Percentiles rank a stretch among this genome's conserved stretches.
These are phyloP conservation scores for Bassia scoparia DNA, from an alignment of 148 eudicot genomes.

Conservation along the genomic window DNA sequence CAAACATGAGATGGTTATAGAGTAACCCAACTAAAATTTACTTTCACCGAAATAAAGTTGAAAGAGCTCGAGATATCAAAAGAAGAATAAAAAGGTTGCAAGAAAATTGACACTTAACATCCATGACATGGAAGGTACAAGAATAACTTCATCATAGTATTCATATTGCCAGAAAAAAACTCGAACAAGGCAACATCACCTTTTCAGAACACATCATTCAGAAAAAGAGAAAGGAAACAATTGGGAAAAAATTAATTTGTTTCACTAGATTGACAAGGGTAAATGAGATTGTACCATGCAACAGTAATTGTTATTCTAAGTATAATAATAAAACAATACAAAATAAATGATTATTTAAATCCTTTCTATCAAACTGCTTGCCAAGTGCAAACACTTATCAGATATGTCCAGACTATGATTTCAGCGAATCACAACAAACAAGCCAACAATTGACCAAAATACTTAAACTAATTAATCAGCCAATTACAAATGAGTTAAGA, in stretches of 20 bases:
- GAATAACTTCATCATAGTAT: background rate
- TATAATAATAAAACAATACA: too few species aligned
- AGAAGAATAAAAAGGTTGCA: background rate
- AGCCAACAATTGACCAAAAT: too few species aligned
- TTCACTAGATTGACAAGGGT: background rate
- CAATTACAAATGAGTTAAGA: background rate
- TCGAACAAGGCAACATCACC: background rate
- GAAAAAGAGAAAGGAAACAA: background rate
- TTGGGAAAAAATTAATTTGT: background rate
- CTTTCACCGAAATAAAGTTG: background rate
- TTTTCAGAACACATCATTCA: background rate
- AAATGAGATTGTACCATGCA: too few species aligned
- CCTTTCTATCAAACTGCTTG: too few species aligned
- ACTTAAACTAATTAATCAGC: too few species aligned
- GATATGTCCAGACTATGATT: too few species aligned
- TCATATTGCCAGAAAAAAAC: background rate
- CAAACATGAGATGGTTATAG: background rate
- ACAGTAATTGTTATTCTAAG: too few species aligned
- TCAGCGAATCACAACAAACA: too few species aligned
- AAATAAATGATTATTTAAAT: too few species aligned
- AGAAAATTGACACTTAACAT: background rate
- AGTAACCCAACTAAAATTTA: background rate
- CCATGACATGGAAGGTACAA: background rate
- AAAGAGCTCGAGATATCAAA: background rate
- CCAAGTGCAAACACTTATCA: too few species aligned